These are phyloP conservation scores for Porphyrellus cyaneotinctus DNA, from an alignment of 768 basidiomycete species.

Conservation along the genomic window DNA sequence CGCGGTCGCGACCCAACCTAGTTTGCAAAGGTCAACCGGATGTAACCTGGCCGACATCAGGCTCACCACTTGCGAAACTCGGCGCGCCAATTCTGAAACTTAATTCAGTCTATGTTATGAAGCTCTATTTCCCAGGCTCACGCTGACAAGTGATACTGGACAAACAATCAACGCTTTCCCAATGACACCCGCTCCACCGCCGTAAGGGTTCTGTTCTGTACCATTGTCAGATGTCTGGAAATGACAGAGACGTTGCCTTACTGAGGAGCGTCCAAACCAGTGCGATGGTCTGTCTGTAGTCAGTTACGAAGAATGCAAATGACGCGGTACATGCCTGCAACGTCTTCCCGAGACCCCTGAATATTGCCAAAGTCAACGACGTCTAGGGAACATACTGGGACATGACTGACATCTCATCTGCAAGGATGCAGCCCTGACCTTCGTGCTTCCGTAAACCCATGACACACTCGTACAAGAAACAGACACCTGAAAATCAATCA, in stretches of 20 bases:
- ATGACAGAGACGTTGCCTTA: constrained; percentile 35
- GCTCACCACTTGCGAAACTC: constrained; percentile 94
- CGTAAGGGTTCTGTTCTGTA: constrained; percentile 82
- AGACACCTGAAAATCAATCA: constrained; percentile 49
- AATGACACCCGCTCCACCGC: constrained; percentile 46
- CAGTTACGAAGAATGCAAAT: not conserved
- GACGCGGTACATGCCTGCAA: constrained; percentile 49
- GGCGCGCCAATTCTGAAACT: constrained; percentile 81
- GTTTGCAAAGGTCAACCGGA: not conserved
- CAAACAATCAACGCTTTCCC: constrained; percentile 91
- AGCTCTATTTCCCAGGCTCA: constrained; percentile 34
- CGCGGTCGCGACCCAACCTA: constrained; percentile 53
- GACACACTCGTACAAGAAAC: constrained; percentile 92
- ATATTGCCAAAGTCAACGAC: constrained; percentile 10
- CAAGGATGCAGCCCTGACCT: constrained; percentile 91
- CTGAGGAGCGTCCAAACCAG: constrained; percentile 91
- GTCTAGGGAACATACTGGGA: not conserved
- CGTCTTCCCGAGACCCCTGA: constrained; percentile 97
- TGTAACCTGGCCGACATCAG: not conserved
- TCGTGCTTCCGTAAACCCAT: constrained; percentile 93
- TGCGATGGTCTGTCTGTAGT: constrained; percentile 61
- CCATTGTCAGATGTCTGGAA: not conserved
- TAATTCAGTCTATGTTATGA: not conserved
- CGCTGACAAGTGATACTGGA: constrained; percentile 85
- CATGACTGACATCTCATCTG: constrained; percentile 81